Conservation (phyloP, 495 filamentous ascomycete species). For the Xylaria cubensis region DNA sequence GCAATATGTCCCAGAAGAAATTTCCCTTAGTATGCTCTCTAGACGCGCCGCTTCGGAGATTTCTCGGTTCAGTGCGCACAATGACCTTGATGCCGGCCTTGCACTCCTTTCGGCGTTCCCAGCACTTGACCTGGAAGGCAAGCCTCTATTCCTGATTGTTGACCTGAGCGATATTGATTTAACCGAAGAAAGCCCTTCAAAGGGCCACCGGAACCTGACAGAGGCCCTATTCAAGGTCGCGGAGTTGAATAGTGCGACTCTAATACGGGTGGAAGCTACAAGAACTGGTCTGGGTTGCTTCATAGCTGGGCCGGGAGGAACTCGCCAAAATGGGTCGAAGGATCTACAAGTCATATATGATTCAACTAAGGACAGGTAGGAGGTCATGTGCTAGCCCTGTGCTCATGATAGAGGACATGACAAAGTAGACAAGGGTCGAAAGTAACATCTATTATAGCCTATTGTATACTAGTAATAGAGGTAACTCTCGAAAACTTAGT, state of each 20-base stretch:
- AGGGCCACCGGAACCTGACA: neutral
- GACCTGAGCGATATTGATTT: neutral
- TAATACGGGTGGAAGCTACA: neutral
- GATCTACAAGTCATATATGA: neutral
- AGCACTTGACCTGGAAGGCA: neutral
- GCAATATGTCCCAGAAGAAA: neutral
- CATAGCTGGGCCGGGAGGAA: neutral
- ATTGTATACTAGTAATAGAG: neutral
- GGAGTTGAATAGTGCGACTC: neutral
- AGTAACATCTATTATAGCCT: neutral
- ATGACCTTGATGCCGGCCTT: neutral
- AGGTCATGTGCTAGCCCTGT: neutral
- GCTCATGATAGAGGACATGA: neutral
- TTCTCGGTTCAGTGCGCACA: neutral
- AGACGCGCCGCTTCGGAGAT: neutral
- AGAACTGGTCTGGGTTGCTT: neutral
- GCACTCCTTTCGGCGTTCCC: neutral
- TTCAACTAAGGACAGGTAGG: neutral
- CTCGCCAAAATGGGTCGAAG: neutral
- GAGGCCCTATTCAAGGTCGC: neutral
- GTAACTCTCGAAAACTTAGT: neutral
- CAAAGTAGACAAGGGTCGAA: neutral
- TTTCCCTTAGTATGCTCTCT: neutral
- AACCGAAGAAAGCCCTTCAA: neutral
- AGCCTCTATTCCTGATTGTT: neutral